Base-by-base conservation (phyloP, 352 stramenopile species). In the Phytopythium mirpurense region DNA sequence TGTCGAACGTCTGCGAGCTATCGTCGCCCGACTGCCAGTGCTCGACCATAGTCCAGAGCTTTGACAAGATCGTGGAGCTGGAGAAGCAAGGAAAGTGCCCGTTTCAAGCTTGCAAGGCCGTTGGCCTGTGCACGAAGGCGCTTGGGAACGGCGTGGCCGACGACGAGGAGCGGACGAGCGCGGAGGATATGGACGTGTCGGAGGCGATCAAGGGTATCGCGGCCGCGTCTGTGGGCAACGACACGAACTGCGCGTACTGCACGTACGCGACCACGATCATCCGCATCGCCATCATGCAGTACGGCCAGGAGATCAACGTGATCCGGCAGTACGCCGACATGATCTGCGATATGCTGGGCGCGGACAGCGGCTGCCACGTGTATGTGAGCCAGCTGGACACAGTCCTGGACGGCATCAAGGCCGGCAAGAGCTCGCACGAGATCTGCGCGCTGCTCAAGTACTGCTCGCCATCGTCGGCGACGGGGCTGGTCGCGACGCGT, bases 311-410 rank as follows among this genome's bases (percentile, higher is more conserved):
- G 42, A 67, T 91, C 15, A 54, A 70, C 35, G 51, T 84, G 54
- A 64, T 91, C 10, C 78, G 80, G 1, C 45, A 68, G 55, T 86
- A 83, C 32, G 78, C 78, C 0, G 81, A 90, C 43, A 86, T 92
- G 67, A 78, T 90, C 23, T 92, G 82, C 43, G 70, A 77, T 57
- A 77, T 88, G 54, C 66, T 92, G 2, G 77, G 79, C 18, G 58
- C 71, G 8, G 67, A 78, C 27, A 90, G 77, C 40, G 50, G 70
- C 0, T 92, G 79, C 41, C 82, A 92, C 53, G 47, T 72, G 52
- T 90, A 90, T 37, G 56, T 90, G 32, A 74, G 82, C 42, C 62
- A 90, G 48, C 50, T 92, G 15, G 78, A 90, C 41, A 74, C 66
- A 21, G 65, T 86, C 14, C 72, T 92, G 48, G 78, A 89, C 51